These are phyloP conservation scores for Cercospora berteroae DNA, from an alignment of 2,329 filamentous ascomycete species.

Conservation along the genomic window DNA sequence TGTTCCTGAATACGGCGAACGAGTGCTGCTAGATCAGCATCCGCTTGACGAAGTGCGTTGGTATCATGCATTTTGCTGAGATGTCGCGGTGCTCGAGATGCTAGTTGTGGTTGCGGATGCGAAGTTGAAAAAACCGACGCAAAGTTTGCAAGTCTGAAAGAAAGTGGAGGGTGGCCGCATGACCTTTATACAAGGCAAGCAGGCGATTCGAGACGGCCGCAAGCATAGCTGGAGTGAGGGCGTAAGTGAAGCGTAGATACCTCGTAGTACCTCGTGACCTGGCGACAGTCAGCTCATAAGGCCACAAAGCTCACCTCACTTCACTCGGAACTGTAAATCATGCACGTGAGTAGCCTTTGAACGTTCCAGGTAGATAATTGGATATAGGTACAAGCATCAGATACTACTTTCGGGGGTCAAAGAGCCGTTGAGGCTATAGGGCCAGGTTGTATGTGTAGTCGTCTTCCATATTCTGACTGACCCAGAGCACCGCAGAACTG, in stretches of 20 bases:
- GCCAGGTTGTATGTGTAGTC: slow-evolving; percentile 70
- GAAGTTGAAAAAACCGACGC: not conserved
- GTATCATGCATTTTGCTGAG: not conserved
- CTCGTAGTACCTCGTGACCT: not conserved
- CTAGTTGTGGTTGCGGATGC: not conserved
- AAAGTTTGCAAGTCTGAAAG: not conserved
- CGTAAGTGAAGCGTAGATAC: not conserved
- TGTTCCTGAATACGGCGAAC: not conserved
- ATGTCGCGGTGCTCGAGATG: not conserved
- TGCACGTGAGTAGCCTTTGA: not conserved
- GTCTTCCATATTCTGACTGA: slow-evolving; percentile 71
- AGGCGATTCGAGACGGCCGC: not conserved
- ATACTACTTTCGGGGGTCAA: not conserved
- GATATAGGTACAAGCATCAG: not conserved
- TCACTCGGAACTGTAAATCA: not conserved
- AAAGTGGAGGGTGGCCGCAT: not conserved
- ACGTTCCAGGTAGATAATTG: not conserved
- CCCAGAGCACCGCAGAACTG: slow-evolving; percentile 65
- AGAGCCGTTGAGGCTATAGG: slow-evolving; percentile 43
- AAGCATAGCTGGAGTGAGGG: not conserved
- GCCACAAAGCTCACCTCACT: not conserved
- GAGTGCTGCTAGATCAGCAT: not conserved
- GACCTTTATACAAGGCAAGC: not conserved
- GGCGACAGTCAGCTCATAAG: not conserved
- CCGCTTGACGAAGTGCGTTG: not conserved